Evolutionary conservation across 2,329 filamentous ascomycete genomes (phyloP).

Genomic region (Dothistroma pini): DNA sequence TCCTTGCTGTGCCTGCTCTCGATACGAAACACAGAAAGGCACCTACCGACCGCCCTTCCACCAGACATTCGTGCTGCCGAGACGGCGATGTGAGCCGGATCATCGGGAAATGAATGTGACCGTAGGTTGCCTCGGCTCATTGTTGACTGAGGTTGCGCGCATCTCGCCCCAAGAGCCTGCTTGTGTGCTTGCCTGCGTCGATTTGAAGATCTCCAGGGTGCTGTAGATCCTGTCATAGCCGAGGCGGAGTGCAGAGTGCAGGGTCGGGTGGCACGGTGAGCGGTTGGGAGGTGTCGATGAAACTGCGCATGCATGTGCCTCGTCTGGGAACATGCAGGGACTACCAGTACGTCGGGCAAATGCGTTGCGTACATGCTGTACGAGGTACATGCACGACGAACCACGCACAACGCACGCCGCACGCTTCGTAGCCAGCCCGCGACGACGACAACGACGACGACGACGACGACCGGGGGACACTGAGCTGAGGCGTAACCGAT

Average conservation of each 20-base stretch:
- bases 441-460: neutral
- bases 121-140: neutral
- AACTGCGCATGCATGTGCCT: neutral
- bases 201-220: neutral
- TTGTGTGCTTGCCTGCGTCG: too few species aligned
- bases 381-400: neutral
- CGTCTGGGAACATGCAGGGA: neutral
- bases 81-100: neutral
- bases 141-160: neutral
- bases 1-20: too few species aligned
- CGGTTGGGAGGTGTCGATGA: too few species aligned
- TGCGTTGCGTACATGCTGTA: neutral
- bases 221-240: neutral
- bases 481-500: constrained; percentile 5
- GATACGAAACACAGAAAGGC: neutral
- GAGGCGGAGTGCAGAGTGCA: too few species aligned
- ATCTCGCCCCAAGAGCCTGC: neutral
- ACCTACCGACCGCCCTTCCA: neutral
- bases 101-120: neutral
- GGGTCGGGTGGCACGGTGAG: too few species aligned
- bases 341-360: neutral
- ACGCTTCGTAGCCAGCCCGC: neutral
- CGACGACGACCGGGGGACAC: neutral
- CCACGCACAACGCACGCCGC: neutral
- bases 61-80: neutral